Percentiles rank a stretch among this genome's conserved stretches.
Conservation (phyloP, 257 asterid genomes). For the Solanum bulbocastanum region DNA sequence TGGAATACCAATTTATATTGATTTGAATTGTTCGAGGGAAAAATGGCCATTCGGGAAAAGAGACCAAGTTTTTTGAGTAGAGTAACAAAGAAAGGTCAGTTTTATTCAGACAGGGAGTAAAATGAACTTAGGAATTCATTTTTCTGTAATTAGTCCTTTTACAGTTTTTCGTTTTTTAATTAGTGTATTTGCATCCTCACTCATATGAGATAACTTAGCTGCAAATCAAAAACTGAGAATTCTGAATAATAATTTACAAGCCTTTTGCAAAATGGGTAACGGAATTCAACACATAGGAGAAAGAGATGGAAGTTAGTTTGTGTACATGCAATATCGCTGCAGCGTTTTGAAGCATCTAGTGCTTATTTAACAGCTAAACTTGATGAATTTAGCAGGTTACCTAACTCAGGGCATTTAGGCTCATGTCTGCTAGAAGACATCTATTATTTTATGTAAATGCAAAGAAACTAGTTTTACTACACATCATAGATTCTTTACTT, state of each 20-base stretch:
- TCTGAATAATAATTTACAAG: not conserved
- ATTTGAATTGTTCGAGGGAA: not conserved
- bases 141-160: not conserved
- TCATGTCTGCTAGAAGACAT: not conserved
- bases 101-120: not conserved
- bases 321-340: not conserved
- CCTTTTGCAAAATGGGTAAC: not conserved
- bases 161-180: not conserved
- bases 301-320: not conserved
- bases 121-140: not conserved
- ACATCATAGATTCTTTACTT: not conserved
- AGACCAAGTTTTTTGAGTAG: not conserved
- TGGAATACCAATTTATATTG: not conserved
- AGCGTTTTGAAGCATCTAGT: not conserved
- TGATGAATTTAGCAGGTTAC: not conserved
- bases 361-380: not conserved
- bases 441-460: not conserved
- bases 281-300: not conserved
- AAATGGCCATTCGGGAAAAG: not conserved
- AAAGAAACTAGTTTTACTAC: not conserved
- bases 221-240: not conserved
- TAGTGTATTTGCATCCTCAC: not conserved
- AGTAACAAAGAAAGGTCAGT: not conserved
- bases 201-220: not conserved
- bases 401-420: not conserved